Conservation (phyloP, 2,329 filamentous ascomycete species). For the Pyrenochaeta sp. region DNA sequence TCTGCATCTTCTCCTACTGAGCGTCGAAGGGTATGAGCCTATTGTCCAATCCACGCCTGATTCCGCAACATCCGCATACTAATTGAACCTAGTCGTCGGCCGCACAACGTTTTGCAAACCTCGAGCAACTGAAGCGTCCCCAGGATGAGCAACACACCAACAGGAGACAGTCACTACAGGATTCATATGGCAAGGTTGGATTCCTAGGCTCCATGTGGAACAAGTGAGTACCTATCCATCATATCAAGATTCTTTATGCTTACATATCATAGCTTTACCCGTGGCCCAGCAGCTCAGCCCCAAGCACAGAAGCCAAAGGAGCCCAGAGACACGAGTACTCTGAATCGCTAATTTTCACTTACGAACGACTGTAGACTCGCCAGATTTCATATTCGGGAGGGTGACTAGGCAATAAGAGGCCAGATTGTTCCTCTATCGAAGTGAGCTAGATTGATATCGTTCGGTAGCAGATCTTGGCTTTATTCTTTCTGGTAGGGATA, state of each 20-base stretch:
- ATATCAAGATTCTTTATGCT: neutral
- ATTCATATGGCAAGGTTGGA: slow-evolving; percentile 45
- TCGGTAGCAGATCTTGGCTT: too few relatives aligned
- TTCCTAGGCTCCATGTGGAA: slow-evolving; percentile 47
- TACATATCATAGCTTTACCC: slow-evolving; percentile 41
- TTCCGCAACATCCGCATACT: slow-evolving; percentile 5
- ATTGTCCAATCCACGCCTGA: too few relatives aligned
- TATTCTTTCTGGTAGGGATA: too few relatives aligned
- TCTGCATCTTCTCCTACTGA: slow-evolving; percentile 33
- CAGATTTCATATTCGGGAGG: neutral
- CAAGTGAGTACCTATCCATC: slow-evolving; percentile 26
- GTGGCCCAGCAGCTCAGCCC: slow-evolving; percentile 27
- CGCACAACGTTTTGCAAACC: slow-evolving; percentile 38
- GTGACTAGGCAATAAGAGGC: neutral
- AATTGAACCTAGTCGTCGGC: slow-evolving; percentile 37
- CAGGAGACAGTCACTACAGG: slow-evolving; percentile 42
- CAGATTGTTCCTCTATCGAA: neutral
- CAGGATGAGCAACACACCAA: slow-evolving; percentile 35
- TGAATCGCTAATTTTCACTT: slow-evolving; percentile 29
- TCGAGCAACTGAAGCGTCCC: slow-evolving; percentile 47
- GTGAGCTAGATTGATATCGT: neutral
- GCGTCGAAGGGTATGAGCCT: slow-evolving; percentile 39
- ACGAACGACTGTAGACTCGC: neutral
- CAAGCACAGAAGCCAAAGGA: slow-evolving; percentile 23
- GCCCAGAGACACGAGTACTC: slow-evolving; percentile 33